Base-by-base conservation (phyloP, 805 yeast species). In the Suhomyces sp. region DNA sequence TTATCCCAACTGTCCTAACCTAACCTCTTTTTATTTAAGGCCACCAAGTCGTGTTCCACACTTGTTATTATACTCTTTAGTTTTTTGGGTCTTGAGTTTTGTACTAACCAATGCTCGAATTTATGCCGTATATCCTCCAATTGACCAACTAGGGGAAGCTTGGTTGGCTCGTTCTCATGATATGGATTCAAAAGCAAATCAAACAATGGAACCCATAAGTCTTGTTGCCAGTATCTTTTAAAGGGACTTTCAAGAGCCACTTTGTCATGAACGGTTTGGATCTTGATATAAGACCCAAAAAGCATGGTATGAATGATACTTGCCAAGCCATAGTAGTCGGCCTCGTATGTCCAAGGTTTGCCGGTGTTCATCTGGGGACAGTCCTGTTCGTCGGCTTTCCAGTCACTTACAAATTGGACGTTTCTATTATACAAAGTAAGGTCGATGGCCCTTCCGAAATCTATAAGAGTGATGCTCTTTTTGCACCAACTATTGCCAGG, bases 241-340 rank as follows among this genome's bases (percentile, higher is more conserved):
- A 88, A 72, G 0, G 79, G 64, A 33, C 74, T 75, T 6, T 69
- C 59, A 19, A 87, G 59, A n/a, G 62, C 67, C 5, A 55, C 36
- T 1, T 64, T 65, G 2, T 44, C 48, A 8, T 41, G 24, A 8
- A 13, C 10, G 2, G 27, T 23, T 7, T 29, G 38, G 0, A 81
- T 74, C 47, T 79, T 80, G 27, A 90, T 85, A 51, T 78, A 77
- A 12, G 76, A 72, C 0, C 96, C 96, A 72, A 85, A 90, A 15
- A 91, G 71, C 77, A 91, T 69, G 0, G 85, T 78, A 61, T 90
- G 93, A 2, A 90, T 72, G 0, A 88, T 80, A 33, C 84, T 80
- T 0, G 97, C 97, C 17, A 89, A 56, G 0, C 97, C 97, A 65
- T 80, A 87, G 64, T 90, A 90, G 69, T 91, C 97, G 3, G 86